These are phyloP conservation scores for Amauroascus verrucosus DNA, from an alignment of 2,329 filamentous ascomycete species.

Conservation along the genomic window DNA sequence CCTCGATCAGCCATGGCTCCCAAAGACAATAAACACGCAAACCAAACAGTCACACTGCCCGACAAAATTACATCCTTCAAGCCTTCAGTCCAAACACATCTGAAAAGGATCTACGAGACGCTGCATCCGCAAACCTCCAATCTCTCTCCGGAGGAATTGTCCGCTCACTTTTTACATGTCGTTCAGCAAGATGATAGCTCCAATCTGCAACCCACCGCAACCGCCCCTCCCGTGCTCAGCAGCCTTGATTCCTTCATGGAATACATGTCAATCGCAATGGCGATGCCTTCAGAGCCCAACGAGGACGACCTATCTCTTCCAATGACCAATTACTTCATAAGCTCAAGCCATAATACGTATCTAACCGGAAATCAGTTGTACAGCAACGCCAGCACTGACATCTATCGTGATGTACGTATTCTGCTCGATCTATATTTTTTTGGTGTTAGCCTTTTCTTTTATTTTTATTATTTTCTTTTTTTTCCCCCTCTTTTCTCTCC, in stretches of 20 bases:
- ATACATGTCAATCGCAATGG: constrained; percentile 41
- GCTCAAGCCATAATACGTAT: constrained; percentile 91
- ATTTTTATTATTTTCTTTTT: background rate
- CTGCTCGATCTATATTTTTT: background rate
- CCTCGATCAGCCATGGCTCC: background rate
- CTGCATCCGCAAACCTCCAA: constrained; percentile 18
- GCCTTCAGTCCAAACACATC: constrained; percentile 24
- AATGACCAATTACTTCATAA: constrained; percentile 85
- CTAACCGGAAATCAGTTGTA: constrained; percentile 75
- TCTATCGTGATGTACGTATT: constrained; percentile 60
- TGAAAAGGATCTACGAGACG: constrained; percentile 29
- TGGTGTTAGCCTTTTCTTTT: background rate
- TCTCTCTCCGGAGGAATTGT: constrained; percentile 12
- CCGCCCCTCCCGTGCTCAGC: constrained; percentile 4
- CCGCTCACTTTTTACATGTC: constrained; percentile 15
- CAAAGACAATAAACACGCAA: background rate
- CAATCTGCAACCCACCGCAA: background rate
- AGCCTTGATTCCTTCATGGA: constrained; percentile 36
- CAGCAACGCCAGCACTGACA: constrained; percentile 64
- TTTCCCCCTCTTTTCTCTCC: background rate
- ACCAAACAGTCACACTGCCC: background rate
- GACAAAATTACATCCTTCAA: constrained; percentile 22
- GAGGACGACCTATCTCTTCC: constrained; percentile 54
- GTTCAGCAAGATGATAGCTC: constrained; percentile 16
- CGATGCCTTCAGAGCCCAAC: constrained; percentile 28